These are phyloP conservation scores for Boletus rubropictus DNA, from an alignment of 768 basidiomycete genomes.

Conservation along the genomic window DNA sequence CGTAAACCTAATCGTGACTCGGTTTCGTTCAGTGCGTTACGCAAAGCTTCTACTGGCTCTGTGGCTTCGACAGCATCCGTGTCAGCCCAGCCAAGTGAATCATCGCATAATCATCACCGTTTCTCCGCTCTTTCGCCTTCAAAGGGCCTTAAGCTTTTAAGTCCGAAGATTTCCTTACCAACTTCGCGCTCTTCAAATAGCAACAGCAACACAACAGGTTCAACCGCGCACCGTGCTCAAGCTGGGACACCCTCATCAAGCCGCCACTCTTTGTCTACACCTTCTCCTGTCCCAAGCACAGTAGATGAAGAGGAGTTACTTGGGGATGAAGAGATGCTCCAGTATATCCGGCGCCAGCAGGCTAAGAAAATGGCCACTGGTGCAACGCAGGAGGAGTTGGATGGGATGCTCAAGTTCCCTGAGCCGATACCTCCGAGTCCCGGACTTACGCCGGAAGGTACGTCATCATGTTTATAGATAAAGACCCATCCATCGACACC, in stretches of 20 bases:
- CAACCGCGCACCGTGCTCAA: slow-evolving; percentile 44
- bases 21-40: slow-evolving; percentile 67
- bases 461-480: slow-evolving; percentile 24
- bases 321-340: slow-evolving; percentile 96
- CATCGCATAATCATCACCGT: slow-evolving; percentile 48
- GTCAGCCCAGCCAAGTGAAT: slow-evolving; percentile 37
- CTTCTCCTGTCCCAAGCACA: slow-evolving; percentile 73
- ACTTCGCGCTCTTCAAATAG: slow-evolving; percentile 49
- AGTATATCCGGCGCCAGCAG: slow-evolving; percentile 86
- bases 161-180: slow-evolving; percentile 67
- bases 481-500: slow-evolving; percentile 6
- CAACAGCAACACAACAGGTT: slow-evolving; percentile 31
- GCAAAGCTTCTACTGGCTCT: slow-evolving; percentile 80
- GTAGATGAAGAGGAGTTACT: slow-evolving; percentile 81
- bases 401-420: slow-evolving; percentile 86
- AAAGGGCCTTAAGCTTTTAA: slow-evolving; percentile 74
- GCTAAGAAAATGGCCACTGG: slow-evolving; percentile 81
- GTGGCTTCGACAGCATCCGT: slow-evolving; percentile 62
- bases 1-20: slow-evolving; percentile 77
- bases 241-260: slow-evolving; percentile 64
- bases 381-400: slow-evolving; percentile 80
- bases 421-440: slow-evolving; percentile 73
- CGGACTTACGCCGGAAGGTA: slow-evolving; percentile 67
- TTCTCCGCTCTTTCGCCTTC: slow-evolving; percentile 85
- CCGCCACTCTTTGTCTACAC: slow-evolving; percentile 73